Conservation (phyloP, 2,329 filamentous ascomycete species). For the Seiridium unicorne region DNA sequence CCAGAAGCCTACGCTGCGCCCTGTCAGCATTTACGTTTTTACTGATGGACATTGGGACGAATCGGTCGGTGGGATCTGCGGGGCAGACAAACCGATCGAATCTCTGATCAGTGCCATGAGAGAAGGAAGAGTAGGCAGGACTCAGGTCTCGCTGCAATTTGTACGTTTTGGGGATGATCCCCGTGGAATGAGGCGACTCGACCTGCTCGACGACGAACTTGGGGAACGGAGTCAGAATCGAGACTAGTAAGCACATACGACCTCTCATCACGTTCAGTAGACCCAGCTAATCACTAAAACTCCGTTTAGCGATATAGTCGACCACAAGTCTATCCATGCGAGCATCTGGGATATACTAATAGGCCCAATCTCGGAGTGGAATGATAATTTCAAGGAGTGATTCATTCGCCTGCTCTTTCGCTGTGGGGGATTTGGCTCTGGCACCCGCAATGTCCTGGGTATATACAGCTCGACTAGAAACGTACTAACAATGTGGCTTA, state of each 20-base stretch:
- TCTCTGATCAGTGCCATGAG: not conserved
- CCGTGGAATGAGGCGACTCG: not conserved
- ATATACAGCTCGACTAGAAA: no score
- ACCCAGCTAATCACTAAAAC: not conserved
- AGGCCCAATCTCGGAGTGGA: not conserved
- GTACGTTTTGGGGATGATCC: not conserved
- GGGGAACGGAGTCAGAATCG: not conserved
- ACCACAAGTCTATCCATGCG: not conserved
- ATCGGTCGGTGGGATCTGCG: not conserved
- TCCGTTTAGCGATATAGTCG: not conserved
- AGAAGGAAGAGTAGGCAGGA: not conserved
- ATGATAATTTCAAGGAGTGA: not conserved
- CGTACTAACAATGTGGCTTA: no score
- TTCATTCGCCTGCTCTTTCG: no score
- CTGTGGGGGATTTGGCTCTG: no score
- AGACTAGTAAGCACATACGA: not conserved
- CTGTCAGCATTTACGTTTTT: not conserved
- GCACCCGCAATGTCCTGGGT: no score
- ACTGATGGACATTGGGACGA: not conserved
- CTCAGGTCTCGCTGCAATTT: not conserved
- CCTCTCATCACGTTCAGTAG: not conserved
- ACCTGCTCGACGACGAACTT: not conserved
- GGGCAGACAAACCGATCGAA: not conserved
- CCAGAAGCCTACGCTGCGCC: no score
- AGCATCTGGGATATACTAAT: not conserved